phyloP scores from a whole-genome alignment of 2,329 filamentous ascomycete genomes.

The Exophiala bonariae region DNA sequence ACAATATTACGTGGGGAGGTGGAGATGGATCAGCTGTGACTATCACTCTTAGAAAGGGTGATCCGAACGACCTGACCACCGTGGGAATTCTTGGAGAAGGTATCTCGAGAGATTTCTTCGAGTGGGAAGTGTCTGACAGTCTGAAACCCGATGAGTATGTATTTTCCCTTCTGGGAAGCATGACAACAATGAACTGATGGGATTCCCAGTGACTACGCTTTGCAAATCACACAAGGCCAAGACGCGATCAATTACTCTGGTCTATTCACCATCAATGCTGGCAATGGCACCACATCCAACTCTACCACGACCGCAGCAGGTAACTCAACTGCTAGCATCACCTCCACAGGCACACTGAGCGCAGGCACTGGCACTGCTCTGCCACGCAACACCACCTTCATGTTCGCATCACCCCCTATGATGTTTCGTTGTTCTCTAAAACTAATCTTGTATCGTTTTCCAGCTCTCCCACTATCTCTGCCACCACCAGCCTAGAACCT shows the following conservation, averaged over 20 bases:
- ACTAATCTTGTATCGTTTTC: conserved; percentile 1
- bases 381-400: conserved; percentile 47
- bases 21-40: conserved; percentile 45
- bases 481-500: conserved; percentile 10
- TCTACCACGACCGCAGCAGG: conserved; percentile 20
- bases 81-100: conserved; percentile 45
- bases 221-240: conserved; percentile 56
- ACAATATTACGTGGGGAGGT: conserved; percentile 48
- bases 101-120: conserved; percentile 17
- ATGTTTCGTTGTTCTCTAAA: neutral
- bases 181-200: conserved; percentile 10
- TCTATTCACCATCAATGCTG: conserved; percentile 48
- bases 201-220: conserved; percentile 55
- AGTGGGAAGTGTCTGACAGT: conserved; percentile 19
- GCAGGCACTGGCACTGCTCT: conserved; percentile 62
- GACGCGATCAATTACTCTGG: conserved; percentile 56
- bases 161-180: neutral
- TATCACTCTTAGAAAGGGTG: conserved; percentile 57
- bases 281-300: conserved; percentile 24
- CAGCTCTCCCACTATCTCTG: conserved; percentile 27
- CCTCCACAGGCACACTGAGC: conserved; percentile 16
- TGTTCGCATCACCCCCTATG: conserved; percentile 7
- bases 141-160: conserved; percentile 39
- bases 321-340: conserved; percentile 18
- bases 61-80: conserved; percentile 49